Evolutionary conservation across 192 early-diverging fungal species (phyloP), one percentile per base, ranked within the genome.

Genomic region (Physocladia obscura): DNA sequence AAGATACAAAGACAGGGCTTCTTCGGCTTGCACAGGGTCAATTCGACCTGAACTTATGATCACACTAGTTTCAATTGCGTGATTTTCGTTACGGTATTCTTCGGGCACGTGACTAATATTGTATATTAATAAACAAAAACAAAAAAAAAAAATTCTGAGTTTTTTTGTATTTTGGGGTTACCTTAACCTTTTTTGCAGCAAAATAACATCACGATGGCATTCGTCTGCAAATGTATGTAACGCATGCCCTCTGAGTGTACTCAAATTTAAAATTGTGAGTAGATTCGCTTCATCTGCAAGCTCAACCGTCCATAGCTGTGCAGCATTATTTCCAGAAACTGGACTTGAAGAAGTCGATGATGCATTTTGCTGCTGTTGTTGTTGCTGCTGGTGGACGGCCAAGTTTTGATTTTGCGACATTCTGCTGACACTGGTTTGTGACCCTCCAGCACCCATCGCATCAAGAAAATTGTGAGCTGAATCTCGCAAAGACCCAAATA

Each of bases 401-500:
- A n/a, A 67, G 64, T 40, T 24, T 63, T 22, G 24, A 5, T 22
- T 58, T 26, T 29, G n/a, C 5, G 57, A 29, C 5, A 58, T 13
- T 31, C 4, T 29, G 6, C 26, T 34, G 29, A 22, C 57, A 58
- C 15, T 15, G n/a, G 52, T 15, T 54, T 24, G 15, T 4, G 15
- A 8, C 17, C 19, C 29, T 8, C 15, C 57, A 59, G 57, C 24
- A 44, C 40, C 40, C 31, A 51, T 71, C 55, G 49, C 34, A 26
- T 73, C 75, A 0, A 79, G 77, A 47, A 79, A 75, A 44, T 76
- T 57, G 59, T 79, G 77, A 1, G 77, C 72, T 4, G 57, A 63
- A 19, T 79, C 77, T n/a, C 77, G 69, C 5, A 79, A 50, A 19
- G 73, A 76, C 44, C 77, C 77, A 59, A 78, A 78, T 19, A 78